These are phyloP conservation scores for Boletus semigastroideus DNA, from an alignment of 1,284 basidiomycete species.

Conservation along the genomic window DNA sequence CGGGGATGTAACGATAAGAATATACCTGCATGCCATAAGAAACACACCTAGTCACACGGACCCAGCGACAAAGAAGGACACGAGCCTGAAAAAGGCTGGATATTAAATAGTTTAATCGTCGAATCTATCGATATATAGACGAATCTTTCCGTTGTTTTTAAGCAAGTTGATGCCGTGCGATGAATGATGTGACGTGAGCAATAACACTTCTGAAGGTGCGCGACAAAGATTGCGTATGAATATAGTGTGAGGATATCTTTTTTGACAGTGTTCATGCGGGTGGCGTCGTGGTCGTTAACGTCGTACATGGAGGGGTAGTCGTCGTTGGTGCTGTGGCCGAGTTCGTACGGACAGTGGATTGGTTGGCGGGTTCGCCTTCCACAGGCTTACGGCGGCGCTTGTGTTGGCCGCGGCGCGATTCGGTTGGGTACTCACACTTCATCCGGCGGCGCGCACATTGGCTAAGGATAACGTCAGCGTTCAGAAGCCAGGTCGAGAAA, in stretches of 20 bases:
- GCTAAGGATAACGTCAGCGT: slow-evolving; percentile 35
- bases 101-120: slow-evolving; percentile 30
- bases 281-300: slow-evolving; percentile 22
- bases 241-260: slow-evolving; percentile 10
- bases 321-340: slow-evolving; percentile 20
- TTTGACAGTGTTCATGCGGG: slow-evolving; percentile 19
- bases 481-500: slow-evolving; percentile 6
- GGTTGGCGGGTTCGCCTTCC: slow-evolving; percentile 26
- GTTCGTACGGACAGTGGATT: slow-evolving; percentile 25
- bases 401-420: slow-evolving; percentile 52
- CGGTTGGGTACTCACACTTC: slow-evolving; percentile 50
- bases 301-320: slow-evolving; percentile 16
- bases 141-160: slow-evolving; percentile 19
- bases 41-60: slow-evolving; percentile 15
- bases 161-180: slow-evolving; percentile 10
- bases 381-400: slow-evolving; percentile 40
- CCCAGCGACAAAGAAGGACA: slow-evolving; percentile 9
- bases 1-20: slow-evolving; percentile 3
- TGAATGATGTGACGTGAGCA: slow-evolving; percentile 6
- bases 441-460: slow-evolving; percentile 49
- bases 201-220: slow-evolving; percentile 12
- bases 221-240: slow-evolving; percentile 8
- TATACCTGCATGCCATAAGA: slow-evolving; percentile 20
- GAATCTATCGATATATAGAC: slow-evolving; percentile 30
- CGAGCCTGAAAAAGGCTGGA: slow-evolving; percentile 15